Evolutionary conservation across 139 green algal species (phyloP), one percentile per base, ranked within the genome.

Genomic region (Yamagishiella unicocca): DNA sequence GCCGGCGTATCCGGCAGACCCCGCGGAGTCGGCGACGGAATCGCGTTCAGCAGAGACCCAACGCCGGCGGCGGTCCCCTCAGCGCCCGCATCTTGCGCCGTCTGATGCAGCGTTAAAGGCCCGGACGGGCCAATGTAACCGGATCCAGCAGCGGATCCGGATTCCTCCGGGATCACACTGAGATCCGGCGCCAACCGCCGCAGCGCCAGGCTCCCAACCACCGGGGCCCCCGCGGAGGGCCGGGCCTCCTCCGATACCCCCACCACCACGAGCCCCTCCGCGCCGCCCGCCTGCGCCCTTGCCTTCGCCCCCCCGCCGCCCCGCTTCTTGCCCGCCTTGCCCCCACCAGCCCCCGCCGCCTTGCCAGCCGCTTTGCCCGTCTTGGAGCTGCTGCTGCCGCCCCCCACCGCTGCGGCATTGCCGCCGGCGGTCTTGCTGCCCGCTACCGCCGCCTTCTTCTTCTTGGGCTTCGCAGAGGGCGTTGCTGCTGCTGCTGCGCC

Each of bases 81-180:
- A n/a, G n/a, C n/a, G n/a, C n/a, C n/a, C n/a, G n/a, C n/a, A n/a
- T n/a, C n/a, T n/a, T n/a, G n/a, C n/a, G n/a, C n/a, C n/a, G n/a
- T n/a, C n/a, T n/a, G n/a, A n/a, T n/a, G n/a, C n/a, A n/a, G n/a
- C n/a, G n/a, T n/a, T n/a, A n/a, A n/a, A n/a, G n/a, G n/a, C n/a
- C n/a, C n/a, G n/a, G n/a, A n/a, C n/a, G n/a, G n/a, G n/a, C n/a
- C n/a, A n/a, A 25, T 42, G 67, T 29, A 50, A 22, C 25, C 33
- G 53, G 76, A 83, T 50, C 50, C 76, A 35, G 55, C 53, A 0
- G 7, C 55, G 29, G 77, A 74, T 4, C 77, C 77, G 29, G 55
- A 42, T 38, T 84, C 77, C 29, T 84, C 77, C 27, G 77, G 77
- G 27, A 84, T 84, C 4, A 84, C 54, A 37, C 55, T 73, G 1